Evolutionary conservation across 257 asterid species (phyloP), one percentile per base, ranked within the genome.

Genomic region (Nemophila menziesii): DNA sequence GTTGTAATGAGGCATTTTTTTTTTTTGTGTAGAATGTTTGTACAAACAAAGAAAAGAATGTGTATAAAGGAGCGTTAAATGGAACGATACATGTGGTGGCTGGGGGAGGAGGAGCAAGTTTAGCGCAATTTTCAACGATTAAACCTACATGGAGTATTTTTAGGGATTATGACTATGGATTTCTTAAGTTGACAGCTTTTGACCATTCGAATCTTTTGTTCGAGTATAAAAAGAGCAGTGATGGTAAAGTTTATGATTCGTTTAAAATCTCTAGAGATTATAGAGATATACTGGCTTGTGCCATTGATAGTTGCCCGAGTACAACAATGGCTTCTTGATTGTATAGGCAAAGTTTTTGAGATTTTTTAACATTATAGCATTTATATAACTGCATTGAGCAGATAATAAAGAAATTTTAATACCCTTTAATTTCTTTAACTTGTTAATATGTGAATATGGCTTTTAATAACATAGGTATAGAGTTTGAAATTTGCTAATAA

Each of bases 11-110:
- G n/a, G n/a, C n/a, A n/a, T n/a, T 11, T 17, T 14, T 36, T 48
- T 20, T 17, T 7, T 20, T 48, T 29, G 5, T 55, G 57, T 80
- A 87, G 93, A 80, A 78, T 33, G 66, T 62, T 26, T 87, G 95
- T 47, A 76, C 89, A 11, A 83, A 52, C 61, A 58, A 76, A 0
- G 90, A 83, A 70, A 75, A 64, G 61, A 14, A 22, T 13, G 43
- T 50, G 57, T 87, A 87, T 46, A 71, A 63, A 51, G 96, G 98
- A 17, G 44, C 74, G 55, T 67, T 79, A 69, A 81, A 81, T 1
- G 96, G 96, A 9, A 90, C 94, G 2, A 90, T 90, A 68, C 96
- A 90, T 34, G 86, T 90, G 49, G 96, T 75, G 43, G 94, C 93
- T 5, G 96, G 99, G 1, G 96, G 99, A 26, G 96, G 89, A 16